These are phyloP conservation scores for Margaritispora aquatica DNA, from an alignment of 495 filamentous ascomycete species.

Conservation along the genomic window DNA sequence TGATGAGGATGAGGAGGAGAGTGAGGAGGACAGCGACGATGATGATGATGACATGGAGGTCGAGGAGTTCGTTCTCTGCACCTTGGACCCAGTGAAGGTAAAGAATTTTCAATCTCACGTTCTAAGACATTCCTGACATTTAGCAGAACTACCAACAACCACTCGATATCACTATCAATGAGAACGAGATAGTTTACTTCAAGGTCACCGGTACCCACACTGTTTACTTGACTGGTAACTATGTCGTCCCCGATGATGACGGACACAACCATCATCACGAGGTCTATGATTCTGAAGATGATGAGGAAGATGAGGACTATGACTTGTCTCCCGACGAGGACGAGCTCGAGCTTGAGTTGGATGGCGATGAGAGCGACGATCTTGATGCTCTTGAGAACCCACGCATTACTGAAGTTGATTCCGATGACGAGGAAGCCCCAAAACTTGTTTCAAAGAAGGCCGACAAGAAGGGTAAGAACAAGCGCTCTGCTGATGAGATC, in stretches of 20 bases:
- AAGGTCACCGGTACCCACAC: conserved; percentile 83
- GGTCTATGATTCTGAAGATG: conserved; percentile 53
- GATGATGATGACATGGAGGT: conserved; percentile 61
- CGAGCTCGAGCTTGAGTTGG: conserved; percentile 48
- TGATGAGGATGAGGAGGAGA: conserved; percentile 51
- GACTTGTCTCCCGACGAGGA: conserved; percentile 79
- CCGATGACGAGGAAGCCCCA: conserved; percentile 63
- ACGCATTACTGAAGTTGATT: conserved; percentile 77
- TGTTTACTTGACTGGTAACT: conserved; percentile 92
- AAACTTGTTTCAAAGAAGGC: conserved; percentile 57
- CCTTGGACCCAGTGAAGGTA: conserved; percentile 67
- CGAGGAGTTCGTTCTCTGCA: conserved; percentile 90
- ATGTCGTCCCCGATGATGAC: conserved; percentile 58
- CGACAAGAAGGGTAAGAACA: conserved; percentile 73
- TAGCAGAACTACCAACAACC: conserved; percentile 60
- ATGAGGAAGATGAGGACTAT: conserved; percentile 65
- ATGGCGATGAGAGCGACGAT: conserved; percentile 76
- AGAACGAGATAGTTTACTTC: conserved; percentile 87
- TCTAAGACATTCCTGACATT: not conserved
- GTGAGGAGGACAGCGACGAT: conserved; percentile 53
- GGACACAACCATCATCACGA: conserved; percentile 44
- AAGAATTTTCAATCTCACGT: not conserved
- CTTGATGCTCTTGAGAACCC: conserved; percentile 74
- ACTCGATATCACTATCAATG: conserved; percentile 82
- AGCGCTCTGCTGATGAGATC: conserved; percentile 71